phyloP scores from a whole-genome alignment of 176 grass and related monocot species.

The Stipa capillata region DNA sequence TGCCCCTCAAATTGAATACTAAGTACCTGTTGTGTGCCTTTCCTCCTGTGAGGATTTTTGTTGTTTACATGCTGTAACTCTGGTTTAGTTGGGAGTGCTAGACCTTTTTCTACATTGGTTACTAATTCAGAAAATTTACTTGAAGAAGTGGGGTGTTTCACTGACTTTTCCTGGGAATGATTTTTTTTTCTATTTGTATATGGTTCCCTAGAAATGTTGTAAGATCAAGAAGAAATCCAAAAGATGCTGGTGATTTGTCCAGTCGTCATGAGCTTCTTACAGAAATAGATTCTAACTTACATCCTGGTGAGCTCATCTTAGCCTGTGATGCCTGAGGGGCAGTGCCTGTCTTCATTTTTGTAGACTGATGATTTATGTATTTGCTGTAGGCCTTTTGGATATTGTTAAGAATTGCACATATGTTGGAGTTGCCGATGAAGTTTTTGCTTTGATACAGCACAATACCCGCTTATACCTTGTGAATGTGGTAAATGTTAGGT shows the following conservation, averaged over 20 bases:
- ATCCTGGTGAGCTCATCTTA: constrained; percentile 62
- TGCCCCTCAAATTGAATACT: not conserved
- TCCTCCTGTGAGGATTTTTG: not conserved
- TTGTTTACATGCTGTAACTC: not conserved
- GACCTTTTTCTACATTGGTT: not conserved
- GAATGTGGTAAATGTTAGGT: constrained; percentile 87
- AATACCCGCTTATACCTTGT: constrained; percentile 81
- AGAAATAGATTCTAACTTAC: constrained; percentile 57
- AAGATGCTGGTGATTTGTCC: constrained; percentile 66
- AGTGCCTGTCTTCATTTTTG: constrained; percentile 8
- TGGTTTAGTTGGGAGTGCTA: not conserved
- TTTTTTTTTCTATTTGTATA: constrained; percentile 11
- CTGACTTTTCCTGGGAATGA: not conserved
- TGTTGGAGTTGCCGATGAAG: constrained; percentile 84
- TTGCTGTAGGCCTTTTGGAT: constrained; percentile 64
- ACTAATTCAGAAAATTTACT: not conserved
- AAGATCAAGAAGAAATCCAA: constrained; percentile 74
- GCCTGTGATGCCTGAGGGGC: not conserved
- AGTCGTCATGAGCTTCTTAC: constrained; percentile 74
- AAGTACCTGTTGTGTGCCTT: not conserved
- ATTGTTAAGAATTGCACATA: constrained; percentile 91
- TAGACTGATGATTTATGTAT: constrained; percentile 27
- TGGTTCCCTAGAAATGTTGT: constrained; percentile 63
- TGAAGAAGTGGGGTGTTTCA: not conserved
- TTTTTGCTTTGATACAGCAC: constrained; percentile 77